phyloP scores from a whole-genome alignment of 139 green algal genomes.

The Pseudopediastrum boryanum region DNA sequence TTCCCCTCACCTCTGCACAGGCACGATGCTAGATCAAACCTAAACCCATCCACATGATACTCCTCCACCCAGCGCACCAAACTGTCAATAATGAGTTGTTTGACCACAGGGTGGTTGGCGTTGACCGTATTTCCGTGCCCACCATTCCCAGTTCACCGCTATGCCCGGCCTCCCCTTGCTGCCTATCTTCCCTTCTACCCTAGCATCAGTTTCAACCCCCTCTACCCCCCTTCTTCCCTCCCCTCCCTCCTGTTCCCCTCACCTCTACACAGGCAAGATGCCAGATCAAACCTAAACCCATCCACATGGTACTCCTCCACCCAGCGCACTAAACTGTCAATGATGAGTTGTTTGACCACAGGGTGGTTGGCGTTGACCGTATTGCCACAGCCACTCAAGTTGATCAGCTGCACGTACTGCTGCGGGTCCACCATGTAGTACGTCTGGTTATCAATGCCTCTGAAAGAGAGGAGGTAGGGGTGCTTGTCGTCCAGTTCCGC shows the following conservation, averaged over 20 bases:
- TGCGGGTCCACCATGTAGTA: slow-evolving; percentile 86
- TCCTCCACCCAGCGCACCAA: slow-evolving; percentile 81
- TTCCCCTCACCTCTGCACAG: slow-evolving; percentile 80
- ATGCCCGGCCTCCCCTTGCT: too few relatives aligned
- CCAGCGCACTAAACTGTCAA: slow-evolving; percentile 81
- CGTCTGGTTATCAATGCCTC: slow-evolving; percentile 78
- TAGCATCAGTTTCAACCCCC: neutral
- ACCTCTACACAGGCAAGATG: slow-evolving; percentile 87
- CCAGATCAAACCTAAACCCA: slow-evolving; percentile 97
- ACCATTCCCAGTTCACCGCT: too few relatives aligned
- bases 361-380: slow-evolving; percentile 90
- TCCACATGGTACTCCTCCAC: slow-evolving; percentile 92
- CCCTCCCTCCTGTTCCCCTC: neutral
- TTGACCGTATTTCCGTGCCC: too few relatives aligned
- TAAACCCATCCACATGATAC: slow-evolving; percentile 94
- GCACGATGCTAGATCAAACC: slow-evolving; percentile 94
- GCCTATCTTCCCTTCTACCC: too few relatives aligned
- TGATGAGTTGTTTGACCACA: slow-evolving; percentile 73
- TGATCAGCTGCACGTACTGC: slow-evolving; percentile 74
- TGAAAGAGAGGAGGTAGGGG: slow-evolving; percentile 66
- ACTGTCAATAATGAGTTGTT: slow-evolving; percentile 83
- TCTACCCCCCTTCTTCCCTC: neutral
- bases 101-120: slow-evolving; percentile 81
- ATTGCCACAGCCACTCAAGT: slow-evolving; percentile 92
- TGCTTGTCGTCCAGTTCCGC: slow-evolving; percentile 83